Evolutionary conservation across 108 stramenopile genomes (phyloP), one percentile per base, ranked within the genome.

Genomic region (Stephanodiscus minutulus): DNA sequence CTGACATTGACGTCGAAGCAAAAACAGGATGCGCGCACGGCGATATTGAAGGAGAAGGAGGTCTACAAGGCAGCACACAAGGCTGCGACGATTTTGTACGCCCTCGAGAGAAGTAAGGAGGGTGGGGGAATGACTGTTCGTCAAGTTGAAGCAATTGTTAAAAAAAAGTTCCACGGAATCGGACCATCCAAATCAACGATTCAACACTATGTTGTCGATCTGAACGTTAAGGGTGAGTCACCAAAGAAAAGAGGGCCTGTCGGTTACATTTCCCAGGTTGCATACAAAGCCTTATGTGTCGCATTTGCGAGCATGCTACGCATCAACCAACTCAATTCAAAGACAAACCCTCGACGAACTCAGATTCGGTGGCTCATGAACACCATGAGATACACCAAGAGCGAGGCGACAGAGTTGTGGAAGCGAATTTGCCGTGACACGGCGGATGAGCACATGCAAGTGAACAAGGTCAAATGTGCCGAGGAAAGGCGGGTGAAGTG

Each of bases 311-410:
- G 9, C 55, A 29, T 25, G 8, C 25, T 66, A 11, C 2, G 15
- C 21, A 66, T 66, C 29, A 52, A 54, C 22, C 53, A 66, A 35
- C 20, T 54, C 21, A 41, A 54, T 41, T 33, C 31, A 5, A 54
- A 66, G 52, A 35, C 21, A 9, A 52, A 52, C 28, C 17, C 50
- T 7, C 35, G 50, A 12, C 33, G 22, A 22, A 66, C 52, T 37
- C 55, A 29, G 17, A 29, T 29, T 27, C 12, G 15, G 9, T 17
- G 24, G 25, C 6, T 56, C 6, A 27, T 29, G 28, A 29, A 27
- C 0, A 27, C 12, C 4, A 56, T 56, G 55, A 17, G 55, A 15
- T 29, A 29, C 7, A 31, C 15, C 9, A 56, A 56, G 17, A 11
- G 3, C 4, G 28, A 29, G 9, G 25, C 55, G 1, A 29, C 29